Evolutionary conservation across 2,329 filamentous ascomycete species (phyloP).

Genomic region (Aspergillus sclerotialis): DNA sequence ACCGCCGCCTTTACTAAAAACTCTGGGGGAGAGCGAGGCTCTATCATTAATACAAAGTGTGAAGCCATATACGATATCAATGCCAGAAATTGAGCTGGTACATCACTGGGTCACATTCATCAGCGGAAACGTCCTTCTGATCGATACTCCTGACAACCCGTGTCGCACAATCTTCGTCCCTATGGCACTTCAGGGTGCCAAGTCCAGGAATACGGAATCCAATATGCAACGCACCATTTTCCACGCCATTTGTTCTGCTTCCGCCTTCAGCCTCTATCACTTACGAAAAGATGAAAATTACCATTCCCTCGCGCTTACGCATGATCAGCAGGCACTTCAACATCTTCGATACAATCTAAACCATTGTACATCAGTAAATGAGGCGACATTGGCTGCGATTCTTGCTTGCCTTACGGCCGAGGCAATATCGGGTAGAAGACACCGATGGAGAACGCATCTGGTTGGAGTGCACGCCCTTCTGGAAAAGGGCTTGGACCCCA

Average conservation of each 20-base stretch:
- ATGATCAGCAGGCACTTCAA: conserved; percentile 21
- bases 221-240: conserved; percentile 23
- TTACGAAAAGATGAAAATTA: conserved; percentile 16
- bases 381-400: conserved; percentile 12
- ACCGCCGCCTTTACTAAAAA: no score
- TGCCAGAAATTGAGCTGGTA: conserved; percentile 16
- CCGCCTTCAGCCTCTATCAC: conserved; percentile 18
- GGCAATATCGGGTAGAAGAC: conserved; percentile 19
- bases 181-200: conserved; percentile 40
- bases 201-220: conserved; percentile 15
- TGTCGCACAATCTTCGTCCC: conserved; percentile 22
- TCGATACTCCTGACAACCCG: conserved; percentile 21
- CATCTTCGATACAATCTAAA: conserved; percentile 18
- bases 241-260: conserved; percentile 20
- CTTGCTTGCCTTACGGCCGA: conserved; percentile 15
- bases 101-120: conserved; percentile 25
- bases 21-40: no score
- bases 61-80: conserved; percentile 6
- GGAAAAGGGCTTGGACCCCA: conserved; percentile 14
- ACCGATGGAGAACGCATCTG: conserved; percentile 18
- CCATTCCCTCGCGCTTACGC: conserved; percentile 20
- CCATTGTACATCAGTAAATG: conserved; percentile 9
- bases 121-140: conserved; percentile 21
- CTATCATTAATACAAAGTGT: not conserved
- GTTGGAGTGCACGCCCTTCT: conserved; percentile 15